A percentile compares a stretch with the other conserved stretches of the same genome.
Conservation (phyloP, 352 stramenopile genomes). For the Globisporangium solare region DNA sequence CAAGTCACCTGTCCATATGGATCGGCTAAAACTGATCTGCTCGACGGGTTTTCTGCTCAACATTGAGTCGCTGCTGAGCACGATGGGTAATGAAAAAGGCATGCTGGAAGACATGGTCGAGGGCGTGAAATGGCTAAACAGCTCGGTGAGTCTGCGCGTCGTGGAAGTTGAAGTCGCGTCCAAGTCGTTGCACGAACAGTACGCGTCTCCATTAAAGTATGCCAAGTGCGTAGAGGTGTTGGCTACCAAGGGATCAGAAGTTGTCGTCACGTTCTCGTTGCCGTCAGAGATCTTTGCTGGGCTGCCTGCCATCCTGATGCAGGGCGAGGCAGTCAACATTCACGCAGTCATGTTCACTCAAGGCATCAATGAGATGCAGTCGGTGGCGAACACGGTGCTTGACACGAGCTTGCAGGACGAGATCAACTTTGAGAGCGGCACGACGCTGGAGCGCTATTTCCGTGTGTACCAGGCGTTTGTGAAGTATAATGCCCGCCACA, state of each 20-base stretch:
- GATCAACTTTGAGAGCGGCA: conserved; percentile 75
- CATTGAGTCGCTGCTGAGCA: conserved; percentile 93
- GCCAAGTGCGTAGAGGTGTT: conserved; percentile 78
- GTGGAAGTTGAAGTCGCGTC: conserved; percentile 20
- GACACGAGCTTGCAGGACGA: conserved; percentile 84
- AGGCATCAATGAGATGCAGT: conserved; percentile 94
- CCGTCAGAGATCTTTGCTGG: conserved; percentile 47
- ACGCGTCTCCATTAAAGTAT: conserved; percentile 43
- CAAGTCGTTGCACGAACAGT: conserved; percentile 28
- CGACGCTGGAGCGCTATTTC: conserved; percentile 71
- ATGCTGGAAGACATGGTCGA: conserved; percentile 94
- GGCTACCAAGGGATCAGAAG: conserved; percentile 41
- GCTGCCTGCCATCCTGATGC: conserved; percentile 56
- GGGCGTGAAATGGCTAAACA: conserved; percentile 80
- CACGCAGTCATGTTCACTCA: conserved; percentile 85
- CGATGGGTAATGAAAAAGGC: conserved; percentile 92
- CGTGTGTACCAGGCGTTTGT: conserved; percentile 70
- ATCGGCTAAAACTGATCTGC: conserved; percentile 58
- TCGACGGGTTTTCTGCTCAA: conserved; percentile 85
- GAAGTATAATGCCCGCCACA: conserved; percentile 20
- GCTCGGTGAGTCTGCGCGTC: conserved; percentile 74
- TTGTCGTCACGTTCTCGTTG: conserved; percentile 70
- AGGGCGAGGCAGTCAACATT: conserved; percentile 69
- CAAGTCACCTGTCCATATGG: conserved; percentile 46
- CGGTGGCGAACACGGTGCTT: conserved; percentile 82